Evolutionary conservation across 768 basidiomycete genomes (phyloP), one percentile per base, ranked within the genome.

Genomic region (Termitomyces sp.): DNA sequence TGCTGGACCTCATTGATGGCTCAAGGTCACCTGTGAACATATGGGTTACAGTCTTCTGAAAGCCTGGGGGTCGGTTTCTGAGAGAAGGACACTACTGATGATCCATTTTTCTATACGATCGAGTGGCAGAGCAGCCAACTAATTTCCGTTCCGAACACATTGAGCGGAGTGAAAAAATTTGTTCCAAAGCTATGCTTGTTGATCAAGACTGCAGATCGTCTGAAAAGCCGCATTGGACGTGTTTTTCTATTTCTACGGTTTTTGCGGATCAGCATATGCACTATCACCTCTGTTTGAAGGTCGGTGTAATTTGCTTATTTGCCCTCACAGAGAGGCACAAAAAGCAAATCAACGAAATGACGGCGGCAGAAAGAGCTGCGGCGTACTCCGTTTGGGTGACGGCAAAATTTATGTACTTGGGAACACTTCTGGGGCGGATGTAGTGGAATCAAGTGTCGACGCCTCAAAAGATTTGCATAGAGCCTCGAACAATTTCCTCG

Each of bases 401-500:
- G 52, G 14, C 21, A 57, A 44, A 6, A 35, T 40, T 21, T 35
- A 14, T 7, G 34, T 43, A 37, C 28, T 56, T 8, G 41, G n/a
- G 5, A 11, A 37, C 6, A 27, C 49, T 21, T 48, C 37, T 17
- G 39, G 51, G 12, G 35, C 6, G 21, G 23, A 17, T 19, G 62
- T 58, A 8, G 57, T 56, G 2, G 59, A 43, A 10, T 79, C 77
- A 59, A 80, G 78, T 3, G 74, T 66, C 7, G 70, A 63, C 3
- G 73, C 68, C 34, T 79, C 75, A 14, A 82, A 65, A 6, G 77
- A 69, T 54, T 73, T 73, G 58, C 75, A 77, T 6, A 79, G 64
- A 11, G 78, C 77, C 58, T 82, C 80, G 54, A 81, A 80, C 45
- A 80, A 67, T 50, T 76, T 76, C 11, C 76, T 72, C 2, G 79